phyloP scores from a whole-genome alignment of 75 land plant genomes.

The Picea glauca region DNA sequence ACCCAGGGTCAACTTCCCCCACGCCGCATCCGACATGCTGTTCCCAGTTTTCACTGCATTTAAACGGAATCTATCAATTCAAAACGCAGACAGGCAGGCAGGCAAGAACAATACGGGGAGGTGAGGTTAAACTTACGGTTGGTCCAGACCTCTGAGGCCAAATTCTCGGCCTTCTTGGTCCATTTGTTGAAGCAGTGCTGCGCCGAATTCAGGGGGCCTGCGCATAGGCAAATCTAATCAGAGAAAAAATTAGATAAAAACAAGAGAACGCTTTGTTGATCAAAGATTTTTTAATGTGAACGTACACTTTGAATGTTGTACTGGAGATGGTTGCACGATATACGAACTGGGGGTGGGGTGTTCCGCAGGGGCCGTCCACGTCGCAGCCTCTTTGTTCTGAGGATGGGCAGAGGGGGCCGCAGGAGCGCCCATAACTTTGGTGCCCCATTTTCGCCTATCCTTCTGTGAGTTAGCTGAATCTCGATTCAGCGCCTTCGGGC shows the following conservation, averaged over 20 bases:
- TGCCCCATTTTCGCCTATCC: slow-evolving; percentile 29
- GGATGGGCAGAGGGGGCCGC: slow-evolving; percentile 52
- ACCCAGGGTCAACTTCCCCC: slow-evolving; percentile 59
- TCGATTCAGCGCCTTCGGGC: too few species aligned
- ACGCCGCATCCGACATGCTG: slow-evolving; percentile 50
- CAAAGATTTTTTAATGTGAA: too few species aligned
- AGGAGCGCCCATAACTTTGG: slow-evolving; percentile 46
- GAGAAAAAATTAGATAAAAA: too few species aligned
- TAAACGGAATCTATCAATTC: neutral
- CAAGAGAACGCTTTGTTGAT: too few species aligned
- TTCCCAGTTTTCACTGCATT: slow-evolving; percentile 54
- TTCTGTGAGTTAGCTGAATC: neutral
- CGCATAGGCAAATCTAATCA: too few species aligned
- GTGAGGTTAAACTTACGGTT: neutral
- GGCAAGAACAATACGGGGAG: neutral
- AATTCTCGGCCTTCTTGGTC: slow-evolving; percentile 35
- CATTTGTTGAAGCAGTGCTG: slow-evolving; percentile 40
- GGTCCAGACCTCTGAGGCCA: slow-evolving; percentile 27
- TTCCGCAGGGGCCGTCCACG: slow-evolving; percentile 13
- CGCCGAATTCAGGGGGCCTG: slow-evolving; percentile 27
- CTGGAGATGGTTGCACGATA: too few species aligned
- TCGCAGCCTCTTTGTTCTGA: slow-evolving; percentile 47
- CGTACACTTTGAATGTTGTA: too few species aligned
- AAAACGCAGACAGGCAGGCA: neutral
- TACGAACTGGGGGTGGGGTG: slow-evolving; percentile 7